phyloP scores from a whole-genome alignment of 345 rosid species.

The Firmiana major region DNA sequence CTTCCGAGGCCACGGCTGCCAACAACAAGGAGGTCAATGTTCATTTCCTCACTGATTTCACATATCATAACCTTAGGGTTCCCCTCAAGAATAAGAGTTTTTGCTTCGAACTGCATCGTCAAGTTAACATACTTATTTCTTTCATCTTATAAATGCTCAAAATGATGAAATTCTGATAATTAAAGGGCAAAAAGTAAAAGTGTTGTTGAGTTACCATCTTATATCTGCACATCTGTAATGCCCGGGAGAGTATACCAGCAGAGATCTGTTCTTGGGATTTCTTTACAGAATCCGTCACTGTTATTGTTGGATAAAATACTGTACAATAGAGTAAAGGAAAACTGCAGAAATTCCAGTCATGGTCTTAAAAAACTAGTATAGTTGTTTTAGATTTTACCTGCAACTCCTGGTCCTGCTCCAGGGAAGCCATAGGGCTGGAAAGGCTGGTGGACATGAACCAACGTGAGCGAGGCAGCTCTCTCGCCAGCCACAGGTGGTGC shows the following conservation, averaged over 20 bases:
- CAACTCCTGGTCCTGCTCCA: constrained; percentile 32
- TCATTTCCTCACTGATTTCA: constrained; percentile 54
- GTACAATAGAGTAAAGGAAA: neutral
- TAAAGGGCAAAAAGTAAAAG: neutral
- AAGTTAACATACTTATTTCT: neutral
- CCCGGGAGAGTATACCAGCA: constrained; percentile 49
- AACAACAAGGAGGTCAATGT: constrained; percentile 56
- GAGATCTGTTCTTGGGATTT: constrained; percentile 57
- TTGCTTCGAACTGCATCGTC: constrained; percentile 49
- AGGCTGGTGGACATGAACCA: constrained; percentile 42
- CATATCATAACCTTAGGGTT: constrained; percentile 81
- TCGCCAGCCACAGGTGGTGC: neutral
- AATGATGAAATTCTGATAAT: neutral
- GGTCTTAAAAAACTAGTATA: too few relatives aligned
- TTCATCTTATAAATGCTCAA: too few relatives aligned
- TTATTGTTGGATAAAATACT: constrained; percentile 33
- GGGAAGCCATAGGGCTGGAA: constrained; percentile 35
- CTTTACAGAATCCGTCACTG: constrained; percentile 42
- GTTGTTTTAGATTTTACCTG: constrained; percentile 23
- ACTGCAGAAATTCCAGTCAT: neutral
- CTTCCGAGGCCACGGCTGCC: constrained; percentile 80
- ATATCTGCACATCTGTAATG: constrained; percentile 48
- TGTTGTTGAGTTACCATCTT: constrained; percentile 36
- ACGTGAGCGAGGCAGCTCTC: neutral
- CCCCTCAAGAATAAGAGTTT: constrained; percentile 51